A percentile compares a stretch with the other conserved stretches of the same genome.
Conservation (phyloP, 495 filamentous ascomycete species). For the Aspergillus steynii region DNA sequence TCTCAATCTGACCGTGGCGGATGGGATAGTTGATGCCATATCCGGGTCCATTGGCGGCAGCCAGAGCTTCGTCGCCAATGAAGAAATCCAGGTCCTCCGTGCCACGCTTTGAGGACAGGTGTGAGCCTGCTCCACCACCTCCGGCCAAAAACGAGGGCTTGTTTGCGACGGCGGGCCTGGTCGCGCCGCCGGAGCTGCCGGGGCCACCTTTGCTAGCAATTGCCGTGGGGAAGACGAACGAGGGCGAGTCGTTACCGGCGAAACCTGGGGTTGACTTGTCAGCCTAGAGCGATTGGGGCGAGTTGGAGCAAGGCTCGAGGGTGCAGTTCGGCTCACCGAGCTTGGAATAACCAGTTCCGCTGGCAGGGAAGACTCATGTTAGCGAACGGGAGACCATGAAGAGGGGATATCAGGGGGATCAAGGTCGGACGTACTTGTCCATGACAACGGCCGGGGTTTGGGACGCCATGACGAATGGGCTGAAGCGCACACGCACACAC, state of each 20-base stretch:
- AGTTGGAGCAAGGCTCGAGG: not conserved
- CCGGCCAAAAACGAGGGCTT: conserved; percentile 96
- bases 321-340: conserved; percentile 63
- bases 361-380: conserved; percentile 38
- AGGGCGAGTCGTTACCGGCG: conserved; percentile 97
- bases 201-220: conserved; percentile 89
- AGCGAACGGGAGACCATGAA: conserved; percentile 5
- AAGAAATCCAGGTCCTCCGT: conserved; percentile 99
- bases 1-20: conserved; percentile 95
- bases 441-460: conserved; percentile 99
- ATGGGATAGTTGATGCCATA: conserved; percentile 98
- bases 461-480: conserved; percentile 70
- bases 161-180: conserved; percentile 84
- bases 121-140: conserved; percentile 75
- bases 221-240: conserved; percentile 97
- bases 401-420: conserved; percentile 5
- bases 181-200: conserved; percentile 70
- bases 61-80: conserved; percentile 93
- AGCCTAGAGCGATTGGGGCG: conserved; percentile 27
- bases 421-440: conserved; percentile 84
- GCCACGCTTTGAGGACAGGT: conserved; percentile 88
- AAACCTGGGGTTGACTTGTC: conserved; percentile 65
- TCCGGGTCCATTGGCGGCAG: conserved; percentile 80
- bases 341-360: conserved; percentile 98
- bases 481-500: conserved; percentile 22